Conservation (phyloP, 2,329 filamentous ascomycete genomes). For the Botrytis tulipae region DNA sequence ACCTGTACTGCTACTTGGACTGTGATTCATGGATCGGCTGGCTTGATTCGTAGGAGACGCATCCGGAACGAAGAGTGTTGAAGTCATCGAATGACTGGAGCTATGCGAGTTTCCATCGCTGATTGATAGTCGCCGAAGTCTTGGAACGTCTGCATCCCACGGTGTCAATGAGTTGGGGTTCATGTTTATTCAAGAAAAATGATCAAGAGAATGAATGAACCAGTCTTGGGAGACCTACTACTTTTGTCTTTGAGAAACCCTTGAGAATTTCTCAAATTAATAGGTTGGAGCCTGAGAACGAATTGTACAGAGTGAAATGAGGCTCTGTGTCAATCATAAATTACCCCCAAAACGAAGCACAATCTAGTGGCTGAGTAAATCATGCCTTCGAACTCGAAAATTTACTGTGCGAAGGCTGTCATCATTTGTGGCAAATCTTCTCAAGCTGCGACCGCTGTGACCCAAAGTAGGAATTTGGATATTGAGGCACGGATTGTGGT, state of each 20-base stretch:
- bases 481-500: neutral
- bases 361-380: neutral
- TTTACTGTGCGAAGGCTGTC: neutral
- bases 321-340: neutral
- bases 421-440: neutral
- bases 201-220: neutral
- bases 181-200: neutral
- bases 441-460: neutral
- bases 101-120: neutral
- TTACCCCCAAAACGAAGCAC: neutral
- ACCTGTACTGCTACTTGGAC: neutral
- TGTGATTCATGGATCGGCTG: neutral
- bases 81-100: conserved; percentile 2
- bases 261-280: neutral
- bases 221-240: neutral
- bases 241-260: neutral
- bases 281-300: neutral
- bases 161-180: neutral
- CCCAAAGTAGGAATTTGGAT: neutral
- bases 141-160: neutral
- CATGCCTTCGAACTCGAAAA: neutral
- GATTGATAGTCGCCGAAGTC: neutral
- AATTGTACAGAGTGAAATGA: neutral
- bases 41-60: neutral
- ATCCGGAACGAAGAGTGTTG: neutral